These are phyloP conservation scores for Ogataea nitratoaversa DNA, from an alignment of 805 yeast genomes.

Conservation along the genomic window DNA sequence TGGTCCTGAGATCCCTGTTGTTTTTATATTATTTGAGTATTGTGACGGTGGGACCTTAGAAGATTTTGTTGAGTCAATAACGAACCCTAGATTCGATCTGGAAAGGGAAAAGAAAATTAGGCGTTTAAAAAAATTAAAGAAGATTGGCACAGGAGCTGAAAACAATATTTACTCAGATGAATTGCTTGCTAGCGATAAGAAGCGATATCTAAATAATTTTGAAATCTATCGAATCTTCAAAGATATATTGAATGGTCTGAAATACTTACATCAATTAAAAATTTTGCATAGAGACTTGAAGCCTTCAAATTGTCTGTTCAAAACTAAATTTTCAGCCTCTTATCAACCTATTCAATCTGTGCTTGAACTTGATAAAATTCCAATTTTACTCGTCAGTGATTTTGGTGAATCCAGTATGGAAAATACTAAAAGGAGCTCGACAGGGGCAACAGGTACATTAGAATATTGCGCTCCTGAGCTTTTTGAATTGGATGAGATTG, in stretches of 20 bases:
- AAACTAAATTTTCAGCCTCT: slow-evolving; percentile 26
- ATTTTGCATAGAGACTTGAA: slow-evolving; percentile 86
- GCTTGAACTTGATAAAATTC: slow-evolving; percentile 36
- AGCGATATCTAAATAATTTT: slow-evolving; percentile 38
- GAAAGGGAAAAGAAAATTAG: slow-evolving; percentile 33
- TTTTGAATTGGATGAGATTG: slow-evolving; percentile 31
- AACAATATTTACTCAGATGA: not conserved
- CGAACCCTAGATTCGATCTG: slow-evolving; percentile 35
- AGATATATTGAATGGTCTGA: slow-evolving; percentile 68
- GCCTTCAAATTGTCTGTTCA: slow-evolving; percentile 80
- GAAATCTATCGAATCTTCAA: slow-evolving; percentile 67
- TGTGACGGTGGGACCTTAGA: slow-evolving; percentile 88
- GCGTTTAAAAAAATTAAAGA: slow-evolving; percentile 17
- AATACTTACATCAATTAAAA: slow-evolving; percentile 66
- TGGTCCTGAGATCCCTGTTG: slow-evolving; percentile 54
- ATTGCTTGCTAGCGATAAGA: not conserved
- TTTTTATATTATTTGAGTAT: slow-evolving; percentile 79
- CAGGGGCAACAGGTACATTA: slow-evolving; percentile 84
- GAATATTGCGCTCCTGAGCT: slow-evolving; percentile 89
- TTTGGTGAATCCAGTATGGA: slow-evolving; percentile 85
- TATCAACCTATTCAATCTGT: slow-evolving; percentile 23
- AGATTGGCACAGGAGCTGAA: not conserved
- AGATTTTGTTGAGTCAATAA: slow-evolving; percentile 44
- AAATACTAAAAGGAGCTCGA: slow-evolving; percentile 58
- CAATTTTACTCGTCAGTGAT: slow-evolving; percentile 77